Evolutionary conservation across 2,329 filamentous ascomycete genomes (phyloP).

Genomic region (Arthrobotrys sphaeroides): DNA sequence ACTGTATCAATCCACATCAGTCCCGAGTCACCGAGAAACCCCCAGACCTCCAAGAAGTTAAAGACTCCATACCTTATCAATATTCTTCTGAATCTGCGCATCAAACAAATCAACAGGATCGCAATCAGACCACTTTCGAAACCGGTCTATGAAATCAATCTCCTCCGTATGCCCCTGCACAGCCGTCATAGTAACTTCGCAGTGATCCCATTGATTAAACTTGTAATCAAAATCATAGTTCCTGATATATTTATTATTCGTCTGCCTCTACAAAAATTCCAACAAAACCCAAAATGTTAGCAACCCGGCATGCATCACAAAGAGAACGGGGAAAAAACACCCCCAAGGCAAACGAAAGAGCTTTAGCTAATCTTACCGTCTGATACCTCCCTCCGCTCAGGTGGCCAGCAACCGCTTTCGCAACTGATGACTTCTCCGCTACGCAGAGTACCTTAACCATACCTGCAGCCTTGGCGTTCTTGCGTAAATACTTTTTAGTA

Average conservation of each 20-base stretch:
- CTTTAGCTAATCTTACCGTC: conserved; percentile 67
- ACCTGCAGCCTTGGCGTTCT: neutral
- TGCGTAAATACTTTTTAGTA: too few relatives aligned
- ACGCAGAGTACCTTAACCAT: conserved; percentile 72
- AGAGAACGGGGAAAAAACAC: neutral
- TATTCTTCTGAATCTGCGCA: conserved; percentile 75
- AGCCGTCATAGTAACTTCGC: conserved; percentile 90
- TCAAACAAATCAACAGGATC: conserved; percentile 82
- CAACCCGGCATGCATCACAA: neutral
- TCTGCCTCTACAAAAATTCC: conserved; percentile 69
- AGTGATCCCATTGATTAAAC: conserved; percentile 84
- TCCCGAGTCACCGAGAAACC: too few relatives aligned
- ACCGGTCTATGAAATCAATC: conserved; percentile 78
- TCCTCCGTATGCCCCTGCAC: conserved; percentile 87
- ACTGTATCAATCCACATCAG: neutral
- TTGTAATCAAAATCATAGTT: conserved; percentile 93
- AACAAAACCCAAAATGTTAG: neutral
- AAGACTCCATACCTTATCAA: conserved; percentile 69
- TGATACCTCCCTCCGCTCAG: conserved; percentile 78
- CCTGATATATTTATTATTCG: conserved; percentile 81
- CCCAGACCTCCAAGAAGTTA: neutral
- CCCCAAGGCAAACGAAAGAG: neutral
- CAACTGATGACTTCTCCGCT: conserved; percentile 91
- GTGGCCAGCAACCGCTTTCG: conserved; percentile 90
- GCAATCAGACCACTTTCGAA: conserved; percentile 82